Evolutionary conservation across 129 eudicot genomes (phyloP).

Genomic region (Flaveria trinervia): DNA sequence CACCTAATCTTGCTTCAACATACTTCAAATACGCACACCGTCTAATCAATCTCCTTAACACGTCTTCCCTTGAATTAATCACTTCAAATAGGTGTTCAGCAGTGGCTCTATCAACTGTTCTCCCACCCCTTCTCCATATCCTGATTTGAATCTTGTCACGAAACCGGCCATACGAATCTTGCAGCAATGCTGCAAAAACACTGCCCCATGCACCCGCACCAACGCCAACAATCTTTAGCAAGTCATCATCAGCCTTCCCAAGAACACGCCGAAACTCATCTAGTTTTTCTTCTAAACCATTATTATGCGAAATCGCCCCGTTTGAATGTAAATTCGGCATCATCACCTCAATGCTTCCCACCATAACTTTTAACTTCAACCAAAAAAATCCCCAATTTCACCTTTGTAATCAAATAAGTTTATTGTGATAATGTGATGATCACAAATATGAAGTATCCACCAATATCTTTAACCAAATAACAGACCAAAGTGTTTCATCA

Average conservation of each 20-base stretch:
- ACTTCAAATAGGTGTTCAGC: slow-evolving; percentile 61
- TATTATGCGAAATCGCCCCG: slow-evolving; percentile 33
- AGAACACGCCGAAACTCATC: slow-evolving; percentile 56
- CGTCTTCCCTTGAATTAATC: slow-evolving; percentile 62
- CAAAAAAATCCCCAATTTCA: slow-evolving; percentile 5
- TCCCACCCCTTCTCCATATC: slow-evolving; percentile 63
- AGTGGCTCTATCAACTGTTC: slow-evolving; percentile 50
- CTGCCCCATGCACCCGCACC: slow-evolving; percentile 84
- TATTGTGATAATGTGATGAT: too few species aligned
- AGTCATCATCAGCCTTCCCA: slow-evolving; percentile 59
- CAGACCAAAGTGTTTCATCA: neutral
- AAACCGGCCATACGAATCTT: slow-evolving; percentile 60
- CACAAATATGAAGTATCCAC: slow-evolving; percentile 15
- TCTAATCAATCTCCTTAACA: slow-evolving; percentile 53
- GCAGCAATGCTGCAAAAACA: slow-evolving; percentile 62
- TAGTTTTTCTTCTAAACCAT: slow-evolving; percentile 53
- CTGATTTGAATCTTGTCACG: slow-evolving; percentile 60
- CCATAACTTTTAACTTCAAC: slow-evolving; percentile 42
- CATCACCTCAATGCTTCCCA: slow-evolving; percentile 59
- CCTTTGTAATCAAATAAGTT: neutral
- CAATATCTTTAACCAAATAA: neutral
- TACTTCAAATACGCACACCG: slow-evolving; percentile 69
- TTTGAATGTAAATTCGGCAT: slow-evolving; percentile 33
- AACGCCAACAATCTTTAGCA: slow-evolving; percentile 55
- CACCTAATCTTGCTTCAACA: slow-evolving; percentile 63